Evolutionary conservation across 2,329 filamentous ascomycete genomes (phyloP), one percentile per base, ranked within the genome.

Genomic region (Ophiostoma piceae): DNA sequence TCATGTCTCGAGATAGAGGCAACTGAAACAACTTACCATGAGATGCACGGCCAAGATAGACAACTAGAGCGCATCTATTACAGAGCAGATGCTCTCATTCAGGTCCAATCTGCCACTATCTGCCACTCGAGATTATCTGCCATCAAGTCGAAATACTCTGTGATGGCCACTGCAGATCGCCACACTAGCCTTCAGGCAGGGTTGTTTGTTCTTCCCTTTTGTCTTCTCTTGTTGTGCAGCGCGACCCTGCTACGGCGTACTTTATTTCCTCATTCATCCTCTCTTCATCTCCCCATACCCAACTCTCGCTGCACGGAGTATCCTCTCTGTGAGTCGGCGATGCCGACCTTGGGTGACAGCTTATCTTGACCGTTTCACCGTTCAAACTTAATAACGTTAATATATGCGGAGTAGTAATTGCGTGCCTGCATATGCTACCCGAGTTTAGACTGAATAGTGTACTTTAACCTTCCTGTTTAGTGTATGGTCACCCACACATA

Each of bases 321-420:
- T 22, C n/a, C 8, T 26, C 22, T 57, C 51, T 26, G 26, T 57
- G 1, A 57, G 51, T 57, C 51, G 51, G 51, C 16, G 51, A 57
- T 57, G 51, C 51, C 51, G 51, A 26, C 51, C 22, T 57, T 57
- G 22, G 51, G 9, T 57, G 51, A 4, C 51, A 57, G n/a, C 51
- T 57, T 57, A 57, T 57, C 51, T 57, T 26, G 51, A 57, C 51
- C 51, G 51, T 57, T 57, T 57, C 51, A 57, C 51, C 22, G 51
- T 57, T 26, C n/a, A 29, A 57, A 29, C 51, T 57, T 57, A 57
- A 57, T 57, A 57, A 26, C 51, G 22, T 9, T 57, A 57, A 26
- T 57, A 22, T 57, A 57, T 57, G 51, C 51, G 51, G 51, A 57
- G 22, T 57, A 26, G 9, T 12, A 29, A 57, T 57, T 22, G n/a